A percentile compares a stretch with the other conserved stretches of the same genome.
These are phyloP conservation scores for Durio zibethinus DNA, from an alignment of 345 rosid species.

Conservation along the genomic window DNA sequence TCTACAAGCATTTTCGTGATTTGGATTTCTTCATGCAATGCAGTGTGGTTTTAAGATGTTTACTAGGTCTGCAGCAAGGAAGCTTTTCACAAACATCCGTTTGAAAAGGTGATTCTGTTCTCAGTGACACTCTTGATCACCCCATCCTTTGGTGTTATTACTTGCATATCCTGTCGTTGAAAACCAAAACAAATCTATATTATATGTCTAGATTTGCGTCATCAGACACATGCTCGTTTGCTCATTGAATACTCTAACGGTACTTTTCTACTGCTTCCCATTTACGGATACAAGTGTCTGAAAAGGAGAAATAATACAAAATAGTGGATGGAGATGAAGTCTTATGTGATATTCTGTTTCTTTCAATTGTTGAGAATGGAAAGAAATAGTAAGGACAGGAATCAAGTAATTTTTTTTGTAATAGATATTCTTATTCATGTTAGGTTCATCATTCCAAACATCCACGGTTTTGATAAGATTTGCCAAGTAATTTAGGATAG, in stretches of 20 bases:
- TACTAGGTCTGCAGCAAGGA: constrained; percentile 95
- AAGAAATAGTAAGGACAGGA: not conserved
- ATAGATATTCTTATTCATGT: not conserved
- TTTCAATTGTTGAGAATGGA: not conserved
- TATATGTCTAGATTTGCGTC: not conserved
- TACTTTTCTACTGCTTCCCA: not conserved
- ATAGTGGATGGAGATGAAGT: not conserved
- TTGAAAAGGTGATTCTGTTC: constrained; percentile 59
- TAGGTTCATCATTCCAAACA: not conserved
- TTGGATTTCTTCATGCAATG: constrained; percentile 10
- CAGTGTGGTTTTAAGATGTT: constrained; percentile 99
- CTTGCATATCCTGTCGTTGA: not conserved
- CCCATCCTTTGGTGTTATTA: not conserved
- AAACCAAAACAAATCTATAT: not conserved
- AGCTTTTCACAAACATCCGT: constrained; percentile 79
- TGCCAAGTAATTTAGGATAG: not conserved
- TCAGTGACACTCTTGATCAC: not conserved
- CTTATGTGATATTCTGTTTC: not conserved
- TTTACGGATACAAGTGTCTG: not conserved
- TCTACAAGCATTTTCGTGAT: constrained; percentile 3
- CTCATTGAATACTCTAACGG: not conserved
- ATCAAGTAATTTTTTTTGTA: not conserved
- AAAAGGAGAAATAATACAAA: not conserved
- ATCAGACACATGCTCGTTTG: not conserved
- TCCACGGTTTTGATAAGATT: not conserved